Percentiles rank a stretch among this genome's conserved stretches.
Evolutionary conservation across 1,139 yeast species (phyloP).

Genomic region (Pichia sp.): DNA sequence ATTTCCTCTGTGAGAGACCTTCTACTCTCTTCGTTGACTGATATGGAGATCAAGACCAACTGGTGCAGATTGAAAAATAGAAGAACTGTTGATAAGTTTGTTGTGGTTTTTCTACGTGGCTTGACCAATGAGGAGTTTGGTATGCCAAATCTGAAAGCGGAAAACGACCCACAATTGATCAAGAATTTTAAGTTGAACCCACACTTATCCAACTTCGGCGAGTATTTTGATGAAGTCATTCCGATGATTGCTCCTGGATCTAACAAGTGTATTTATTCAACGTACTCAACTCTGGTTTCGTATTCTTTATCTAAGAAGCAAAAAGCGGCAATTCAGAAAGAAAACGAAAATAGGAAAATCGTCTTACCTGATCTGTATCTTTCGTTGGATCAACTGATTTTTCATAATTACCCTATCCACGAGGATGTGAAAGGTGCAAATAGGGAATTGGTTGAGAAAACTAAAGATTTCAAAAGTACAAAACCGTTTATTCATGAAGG

Average conservation of each 20-base stretch:
- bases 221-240: constrained; percentile 33
- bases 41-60: constrained; percentile 31
- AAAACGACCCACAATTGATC: constrained; percentile 10
- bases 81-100: constrained; percentile 38
- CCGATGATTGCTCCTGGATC: constrained; percentile 57
- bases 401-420: constrained; percentile 47
- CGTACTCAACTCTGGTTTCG: constrained; percentile 45
- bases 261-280: constrained; percentile 44
- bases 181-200: constrained; percentile 17
- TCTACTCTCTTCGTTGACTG: constrained; percentile 38
- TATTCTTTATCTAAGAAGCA: constrained; percentile 52
- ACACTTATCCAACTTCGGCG: constrained; percentile 31
- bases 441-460: constrained; percentile 10
- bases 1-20: constrained; percentile 44
- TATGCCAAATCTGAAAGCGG: constrained; percentile 7
- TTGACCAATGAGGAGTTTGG: constrained; percentile 41
- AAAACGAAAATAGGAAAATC: constrained; percentile 30
- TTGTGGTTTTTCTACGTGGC: constrained; percentile 64
- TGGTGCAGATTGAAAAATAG: constrained; percentile 39
- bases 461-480: constrained; percentile 53
- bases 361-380: constrained; percentile 48
- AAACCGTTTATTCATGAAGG: constrained; percentile 40
- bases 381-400: constrained; percentile 35
- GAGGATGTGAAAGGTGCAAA: constrained; percentile 25
- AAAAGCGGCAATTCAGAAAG: constrained; percentile 31